Evolutionary conservation across 352 stramenopile genomes (phyloP).

Genomic region (Pythium biforme): DNA sequence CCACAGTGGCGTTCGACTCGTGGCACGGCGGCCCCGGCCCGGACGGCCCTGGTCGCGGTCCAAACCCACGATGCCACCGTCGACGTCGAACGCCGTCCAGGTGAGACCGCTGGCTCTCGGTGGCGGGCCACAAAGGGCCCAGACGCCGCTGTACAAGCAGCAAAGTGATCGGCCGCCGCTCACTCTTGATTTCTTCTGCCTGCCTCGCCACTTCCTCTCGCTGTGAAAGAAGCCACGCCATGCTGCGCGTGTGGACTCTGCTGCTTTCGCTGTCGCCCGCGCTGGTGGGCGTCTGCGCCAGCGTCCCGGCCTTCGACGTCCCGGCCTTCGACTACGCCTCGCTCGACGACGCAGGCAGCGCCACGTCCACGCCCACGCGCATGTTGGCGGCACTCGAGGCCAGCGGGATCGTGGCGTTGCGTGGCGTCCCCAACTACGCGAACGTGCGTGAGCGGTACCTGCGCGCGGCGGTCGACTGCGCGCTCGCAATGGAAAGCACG

Average conservation of each 20-base stretch:
- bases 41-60: no score
- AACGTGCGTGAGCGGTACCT: slow-evolving; percentile 51
- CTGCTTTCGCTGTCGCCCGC: neutral
- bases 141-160: neutral
- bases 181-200: no score
- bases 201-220: no score
- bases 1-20: no score
- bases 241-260: neutral
- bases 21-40: no score
- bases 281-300: neutral
- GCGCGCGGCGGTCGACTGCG: slow-evolving; percentile 43
- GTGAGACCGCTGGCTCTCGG: neutral
- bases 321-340: slow-evolving; percentile 49
- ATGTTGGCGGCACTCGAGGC: slow-evolving; percentile 44
- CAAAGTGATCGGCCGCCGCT: neutral
- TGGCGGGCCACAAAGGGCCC: neutral
- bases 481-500: slow-evolving; percentile 28
- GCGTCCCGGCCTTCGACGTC: slow-evolving; percentile 19
- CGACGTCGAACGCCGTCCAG: no score
- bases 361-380: slow-evolving; percentile 16
- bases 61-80: neutral
- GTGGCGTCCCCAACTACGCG: slow-evolving; percentile 59
- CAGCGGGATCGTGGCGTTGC: slow-evolving; percentile 61
- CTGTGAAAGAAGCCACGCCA: no score
- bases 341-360: slow-evolving; percentile 26